Conservation (phyloP, 768 basidiomycete species). For the Agrocybe chaxingu region DNA sequence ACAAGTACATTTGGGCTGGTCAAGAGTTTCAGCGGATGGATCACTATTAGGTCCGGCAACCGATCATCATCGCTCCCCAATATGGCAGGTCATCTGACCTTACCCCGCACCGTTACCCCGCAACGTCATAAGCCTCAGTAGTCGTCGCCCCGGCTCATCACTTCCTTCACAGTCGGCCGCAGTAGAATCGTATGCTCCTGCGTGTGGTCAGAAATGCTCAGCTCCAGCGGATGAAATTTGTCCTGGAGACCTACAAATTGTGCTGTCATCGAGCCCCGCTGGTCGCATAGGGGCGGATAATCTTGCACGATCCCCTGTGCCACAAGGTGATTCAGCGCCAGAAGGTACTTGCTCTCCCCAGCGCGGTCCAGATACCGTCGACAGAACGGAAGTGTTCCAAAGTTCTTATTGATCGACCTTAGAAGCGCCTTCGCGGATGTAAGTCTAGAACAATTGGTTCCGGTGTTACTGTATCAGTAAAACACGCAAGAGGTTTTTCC, state of each 20-base stretch:
- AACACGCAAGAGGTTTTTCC: neutral
- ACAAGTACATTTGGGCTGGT: conserved; percentile 19
- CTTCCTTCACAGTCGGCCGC: conserved; percentile 81
- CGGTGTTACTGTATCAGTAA: conserved; percentile 3
- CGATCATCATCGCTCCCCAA: conserved; percentile 10
- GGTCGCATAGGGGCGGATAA: conserved; percentile 91
- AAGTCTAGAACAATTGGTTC: conserved; percentile 40
- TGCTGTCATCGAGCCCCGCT: conserved; percentile 86
- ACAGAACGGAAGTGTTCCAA: conserved; percentile 95
- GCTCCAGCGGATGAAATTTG: neutral
- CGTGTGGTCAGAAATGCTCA: conserved; percentile 1
- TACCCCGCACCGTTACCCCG: conserved; percentile 18
- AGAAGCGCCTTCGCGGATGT: conserved; percentile 84
- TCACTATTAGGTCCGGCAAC: conserved; percentile 12
- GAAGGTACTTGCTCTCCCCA: conserved; percentile 90
- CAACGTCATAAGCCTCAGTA: conserved; percentile 43
- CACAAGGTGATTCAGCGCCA: conserved; percentile 92
- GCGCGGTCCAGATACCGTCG: conserved; percentile 89
- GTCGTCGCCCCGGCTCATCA: conserved; percentile 82
- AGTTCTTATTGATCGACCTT: conserved; percentile 85
- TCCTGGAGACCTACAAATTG: conserved; percentile 63
- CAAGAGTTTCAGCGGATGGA: conserved; percentile 21
- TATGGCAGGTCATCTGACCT: conserved; percentile 20
- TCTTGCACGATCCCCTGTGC: conserved; percentile 83
- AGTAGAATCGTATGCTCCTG: conserved; percentile 86